These are phyloP conservation scores for Phytopythium sindhum DNA, from an alignment of 352 stramenopile species.

Conservation along the genomic window DNA sequence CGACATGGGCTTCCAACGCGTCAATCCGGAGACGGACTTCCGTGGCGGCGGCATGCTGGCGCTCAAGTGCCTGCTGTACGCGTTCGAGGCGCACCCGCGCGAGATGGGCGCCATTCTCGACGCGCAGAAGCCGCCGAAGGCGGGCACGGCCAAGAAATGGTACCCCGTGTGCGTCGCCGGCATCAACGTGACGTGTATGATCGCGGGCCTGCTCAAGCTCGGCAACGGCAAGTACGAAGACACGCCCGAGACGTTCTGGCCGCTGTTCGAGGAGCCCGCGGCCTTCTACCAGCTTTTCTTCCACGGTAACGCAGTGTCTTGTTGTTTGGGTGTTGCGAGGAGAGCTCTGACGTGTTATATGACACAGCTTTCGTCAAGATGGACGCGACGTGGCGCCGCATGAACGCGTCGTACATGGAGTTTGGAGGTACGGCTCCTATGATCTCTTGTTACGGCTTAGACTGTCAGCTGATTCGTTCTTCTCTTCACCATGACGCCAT, in stretches of 20 bases:
- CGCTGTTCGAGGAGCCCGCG: constrained; percentile 79
- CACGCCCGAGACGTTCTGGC: constrained; percentile 48
- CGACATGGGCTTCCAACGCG: constrained; percentile 71
- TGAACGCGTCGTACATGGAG: constrained; percentile 86
- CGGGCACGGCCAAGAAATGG: constrained; percentile 44
- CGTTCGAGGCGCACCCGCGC: constrained; percentile 64
- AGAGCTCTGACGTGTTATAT: not conserved
- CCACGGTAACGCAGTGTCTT: constrained; percentile 21
- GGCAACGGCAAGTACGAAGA: constrained; percentile 55
- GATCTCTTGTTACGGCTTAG: not conserved
- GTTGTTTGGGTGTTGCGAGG: not conserved
- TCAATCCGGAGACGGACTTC: constrained; percentile 81
- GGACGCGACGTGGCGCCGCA: constrained; percentile 73
- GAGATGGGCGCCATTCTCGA: constrained; percentile 66
- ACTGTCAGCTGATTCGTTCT: not conserved
- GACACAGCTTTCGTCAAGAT: constrained; percentile 74
- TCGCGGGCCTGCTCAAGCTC: constrained; percentile 63
- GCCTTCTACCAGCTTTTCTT: constrained; percentile 84
- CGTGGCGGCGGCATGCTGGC: constrained; percentile 71
- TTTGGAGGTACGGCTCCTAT: constrained; percentile 50
- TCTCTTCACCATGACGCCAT: constrained; percentile 6
- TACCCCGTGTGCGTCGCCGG: constrained; percentile 80
- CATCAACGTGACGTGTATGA: constrained; percentile 83
- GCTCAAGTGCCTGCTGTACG: constrained; percentile 85
- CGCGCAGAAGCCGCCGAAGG: constrained; percentile 34